Evolutionary conservation across 805 yeast species (phyloP).

Genomic region (Yueomyces sp.): DNA sequence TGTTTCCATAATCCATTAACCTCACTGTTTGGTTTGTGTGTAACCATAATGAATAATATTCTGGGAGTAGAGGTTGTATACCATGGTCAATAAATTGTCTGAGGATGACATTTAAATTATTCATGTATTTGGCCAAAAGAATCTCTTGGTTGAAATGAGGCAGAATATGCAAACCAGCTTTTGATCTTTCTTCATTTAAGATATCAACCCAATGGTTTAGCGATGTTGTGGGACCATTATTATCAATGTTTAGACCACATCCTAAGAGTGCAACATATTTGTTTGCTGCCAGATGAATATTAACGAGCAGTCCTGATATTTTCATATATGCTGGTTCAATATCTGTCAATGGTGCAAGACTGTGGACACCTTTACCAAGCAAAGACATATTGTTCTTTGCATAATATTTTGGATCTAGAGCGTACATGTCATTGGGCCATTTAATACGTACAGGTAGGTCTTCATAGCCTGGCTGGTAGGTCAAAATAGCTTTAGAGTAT

Average conservation of each 20-base stretch:
- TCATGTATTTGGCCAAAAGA: constrained; percentile 46
- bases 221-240: constrained; percentile 87
- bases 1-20: constrained; percentile 38
- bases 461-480: constrained; percentile 49
- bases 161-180: constrained; percentile 30
- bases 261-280: constrained; percentile 66
- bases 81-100: constrained; percentile 50
- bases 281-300: constrained; percentile 52
- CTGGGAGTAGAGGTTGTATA: constrained; percentile 47
- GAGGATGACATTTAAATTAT: constrained; percentile 50
- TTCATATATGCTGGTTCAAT: constrained; percentile 59
- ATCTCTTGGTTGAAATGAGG: constrained; percentile 33
- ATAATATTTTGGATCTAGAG: constrained; percentile 50
- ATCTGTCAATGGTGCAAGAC: constrained; percentile 30
- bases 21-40: constrained; percentile 66
- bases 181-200: constrained; percentile 39
- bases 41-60: constrained; percentile 78
- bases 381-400: constrained; percentile 16
- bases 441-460: constrained; percentile 71
- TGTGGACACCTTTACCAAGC: constrained; percentile 10
- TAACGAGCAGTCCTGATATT: constrained; percentile 74
- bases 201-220: constrained; percentile 54
- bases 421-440: constrained; percentile 95
- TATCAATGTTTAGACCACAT: constrained; percentile 72
- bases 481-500: constrained; percentile 58